Percentiles rank a stretch among this genome's conserved stretches.
phyloP scores from a whole-genome alignment of 495 filamentous ascomycete genomes.

The Pyrenula massariospora region DNA sequence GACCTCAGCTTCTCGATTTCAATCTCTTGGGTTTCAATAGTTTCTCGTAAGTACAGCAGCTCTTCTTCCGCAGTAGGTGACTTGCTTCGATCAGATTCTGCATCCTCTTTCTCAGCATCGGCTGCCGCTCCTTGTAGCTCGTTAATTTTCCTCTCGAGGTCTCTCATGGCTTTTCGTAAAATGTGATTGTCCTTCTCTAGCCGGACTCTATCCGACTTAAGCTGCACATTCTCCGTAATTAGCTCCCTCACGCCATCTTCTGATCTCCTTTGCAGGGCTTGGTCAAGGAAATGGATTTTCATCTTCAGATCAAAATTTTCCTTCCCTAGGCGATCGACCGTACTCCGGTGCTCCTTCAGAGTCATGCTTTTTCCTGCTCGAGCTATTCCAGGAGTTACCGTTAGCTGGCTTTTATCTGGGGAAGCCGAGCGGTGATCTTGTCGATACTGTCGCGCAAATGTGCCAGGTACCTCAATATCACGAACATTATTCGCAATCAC shows the following conservation, averaged over 20 bases:
- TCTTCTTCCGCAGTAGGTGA: constrained; percentile 56
- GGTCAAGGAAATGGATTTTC: constrained; percentile 92
- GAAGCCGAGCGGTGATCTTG: constrained; percentile 42
- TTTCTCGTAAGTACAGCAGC: constrained; percentile 68
- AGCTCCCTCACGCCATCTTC: constrained; percentile 96
- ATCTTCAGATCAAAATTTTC: constrained; percentile 94
- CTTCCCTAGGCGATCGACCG: constrained; percentile 88
- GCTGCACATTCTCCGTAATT: constrained; percentile 91
- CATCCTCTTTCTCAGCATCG: constrained; percentile 27
- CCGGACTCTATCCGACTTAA: constrained; percentile 79
- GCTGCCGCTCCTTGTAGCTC: constrained; percentile 53
- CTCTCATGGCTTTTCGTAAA: constrained; percentile 63
- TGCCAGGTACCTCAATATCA: constrained; percentile 82
- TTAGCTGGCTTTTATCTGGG: constrained; percentile 39
- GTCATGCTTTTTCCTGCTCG: constrained; percentile 74
- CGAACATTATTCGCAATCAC: constrained; percentile 77
- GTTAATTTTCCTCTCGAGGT: constrained; percentile 74
- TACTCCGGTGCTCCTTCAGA: constrained; percentile 91
- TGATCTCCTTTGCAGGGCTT: constrained; percentile 81
- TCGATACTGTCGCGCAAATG: constrained; percentile 73
- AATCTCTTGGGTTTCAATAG: constrained; percentile 67
- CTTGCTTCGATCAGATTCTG: constrained; percentile 32
- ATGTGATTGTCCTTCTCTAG: constrained; percentile 80
- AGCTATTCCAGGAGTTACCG: constrained; percentile 39
- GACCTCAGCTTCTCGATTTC: constrained; percentile 72